Percentiles rank a stretch among this genome's conserved stretches.
Conservation (phyloP, 139 green algal genomes). For the Axilococcus clingmanii region DNA sequence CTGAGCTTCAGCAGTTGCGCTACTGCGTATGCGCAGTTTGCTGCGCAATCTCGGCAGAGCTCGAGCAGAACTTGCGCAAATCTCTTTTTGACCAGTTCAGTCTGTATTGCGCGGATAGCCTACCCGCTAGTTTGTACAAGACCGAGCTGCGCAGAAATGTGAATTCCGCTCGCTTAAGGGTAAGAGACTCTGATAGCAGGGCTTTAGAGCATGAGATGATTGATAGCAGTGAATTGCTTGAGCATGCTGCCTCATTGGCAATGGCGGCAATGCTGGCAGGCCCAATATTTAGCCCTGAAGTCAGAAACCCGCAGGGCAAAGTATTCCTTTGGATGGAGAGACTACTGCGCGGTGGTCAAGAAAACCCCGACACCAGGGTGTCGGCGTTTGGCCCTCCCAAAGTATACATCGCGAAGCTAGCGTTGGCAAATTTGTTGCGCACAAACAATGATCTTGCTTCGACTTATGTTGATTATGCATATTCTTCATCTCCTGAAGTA, state of each 20-base stretch:
- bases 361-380: background rate
- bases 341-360: constrained; percentile 19
- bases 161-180: constrained; percentile 4
- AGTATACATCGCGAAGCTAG: constrained; percentile 26
- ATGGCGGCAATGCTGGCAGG: constrained; percentile 70
- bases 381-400: constrained; percentile 25
- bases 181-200: constrained; percentile 36
- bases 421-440: constrained; percentile 48
- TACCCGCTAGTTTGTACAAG: constrained; percentile 14
- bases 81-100: constrained; percentile 46
- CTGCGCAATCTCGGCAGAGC: constrained; percentile 12
- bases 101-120: constrained; percentile 47
- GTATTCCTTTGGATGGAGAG: constrained; percentile 41
- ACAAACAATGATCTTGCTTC: constrained; percentile 46
- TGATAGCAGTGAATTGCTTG: constrained; percentile 37
- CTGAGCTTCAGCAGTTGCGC: constrained; percentile 41
- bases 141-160: constrained; percentile 12
- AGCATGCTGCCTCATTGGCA: constrained; percentile 41
- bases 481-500: constrained; percentile 41
- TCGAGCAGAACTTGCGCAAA: constrained; percentile 19
- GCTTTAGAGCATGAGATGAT: constrained; percentile 32
- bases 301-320: constrained; percentile 21
- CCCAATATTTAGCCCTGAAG: constrained; percentile 45
- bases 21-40: constrained; percentile 54
- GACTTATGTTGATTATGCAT: constrained; percentile 62